Base-by-base conservation (phyloP, 164 flowering plant genomes). In the Pachysandra terminalis region DNA sequence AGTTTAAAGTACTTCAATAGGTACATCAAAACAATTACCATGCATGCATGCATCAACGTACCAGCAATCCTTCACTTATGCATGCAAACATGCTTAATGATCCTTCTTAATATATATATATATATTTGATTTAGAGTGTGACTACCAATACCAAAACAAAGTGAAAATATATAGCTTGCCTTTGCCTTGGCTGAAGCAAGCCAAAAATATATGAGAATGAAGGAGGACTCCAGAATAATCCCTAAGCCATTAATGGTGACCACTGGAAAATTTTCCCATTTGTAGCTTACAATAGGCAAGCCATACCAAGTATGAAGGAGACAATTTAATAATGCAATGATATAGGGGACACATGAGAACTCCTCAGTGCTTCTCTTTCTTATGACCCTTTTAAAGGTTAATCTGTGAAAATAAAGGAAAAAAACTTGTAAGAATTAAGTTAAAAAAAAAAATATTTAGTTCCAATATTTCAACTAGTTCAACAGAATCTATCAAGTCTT, bases 271-370 rank as follows among this genome's bases (percentile, higher is more conserved):
- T 89, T 89, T 70, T 91, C 88, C 95, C 93, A 86, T 27, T 71
- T 61, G 71, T 69, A 19, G 79, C 97, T 91, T 7, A 89, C 95
- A 9, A 87, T 55, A 1, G 95, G 97, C 67, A 87, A 68, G 4
- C 90, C 95, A 65, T 87, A 91, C 97, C 95, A 91, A 54, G 88
- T 81, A 57, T 85, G 86, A 5, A 86, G 61, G 49, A 82, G 82
- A 68, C 93, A 85, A 72, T 91, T 91, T 15, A 77, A 54, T 19
- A 89, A 77, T 40, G 95, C 85, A 61, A 89, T 5, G 24, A 74
- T 69, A 75, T 87, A 91, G 4, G 92, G 96, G 9, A 86, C 64
- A 59, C 89, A 90, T 17, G 92, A 88, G 63, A 81, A 88, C 60
- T 77, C 90, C 68, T 84, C 90, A 0, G 84, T 82, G 77, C 87